phyloP scores from a whole-genome alignment of 2,329 filamentous ascomycete species.

The Thermothelomyces thermophilus region DNA sequence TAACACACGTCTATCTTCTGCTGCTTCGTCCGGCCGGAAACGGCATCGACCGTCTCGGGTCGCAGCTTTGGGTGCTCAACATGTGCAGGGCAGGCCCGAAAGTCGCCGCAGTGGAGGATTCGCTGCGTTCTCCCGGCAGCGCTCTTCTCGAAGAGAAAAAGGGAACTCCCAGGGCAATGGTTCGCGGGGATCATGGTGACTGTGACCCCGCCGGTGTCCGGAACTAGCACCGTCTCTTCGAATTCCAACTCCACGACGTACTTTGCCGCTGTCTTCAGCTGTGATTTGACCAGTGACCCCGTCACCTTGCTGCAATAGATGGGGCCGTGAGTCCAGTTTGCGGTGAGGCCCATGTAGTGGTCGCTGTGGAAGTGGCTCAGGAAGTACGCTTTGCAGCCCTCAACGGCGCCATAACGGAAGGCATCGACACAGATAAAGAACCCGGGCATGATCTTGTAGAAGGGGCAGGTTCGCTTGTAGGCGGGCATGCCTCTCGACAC shows the following conservation, averaged over 20 bases:
- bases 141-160: conserved; percentile 85
- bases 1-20: conserved; percentile 95
- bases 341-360: conserved; percentile 87
- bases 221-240: conserved; percentile 70
- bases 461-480: conserved; percentile 86
- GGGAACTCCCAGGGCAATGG: conserved; percentile 88
- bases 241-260: conserved; percentile 84
- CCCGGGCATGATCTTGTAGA: conserved; percentile 96
- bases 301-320: conserved; percentile 96
- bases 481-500: conserved; percentile 77
- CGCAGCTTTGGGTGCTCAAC: conserved; percentile 73
- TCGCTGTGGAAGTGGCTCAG: conserved; percentile 97
- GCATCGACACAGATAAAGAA: conserved; percentile 93
- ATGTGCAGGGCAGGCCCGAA: conserved; percentile 81
- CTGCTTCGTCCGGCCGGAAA: conserved; percentile 64
- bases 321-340: conserved; percentile 84
- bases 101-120: conserved; percentile 92
- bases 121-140: conserved; percentile 62
- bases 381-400: conserved; percentile 91
- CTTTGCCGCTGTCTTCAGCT: conserved; percentile 77
- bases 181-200: conserved; percentile 97
- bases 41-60: conserved; percentile 63
- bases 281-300: conserved; percentile 78
- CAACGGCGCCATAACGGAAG: conserved; percentile 87
- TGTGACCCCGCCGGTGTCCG: conserved; percentile 70